Evolutionary conservation across 441 rosid species (phyloP).

Genomic region (Capsella rubella): DNA sequence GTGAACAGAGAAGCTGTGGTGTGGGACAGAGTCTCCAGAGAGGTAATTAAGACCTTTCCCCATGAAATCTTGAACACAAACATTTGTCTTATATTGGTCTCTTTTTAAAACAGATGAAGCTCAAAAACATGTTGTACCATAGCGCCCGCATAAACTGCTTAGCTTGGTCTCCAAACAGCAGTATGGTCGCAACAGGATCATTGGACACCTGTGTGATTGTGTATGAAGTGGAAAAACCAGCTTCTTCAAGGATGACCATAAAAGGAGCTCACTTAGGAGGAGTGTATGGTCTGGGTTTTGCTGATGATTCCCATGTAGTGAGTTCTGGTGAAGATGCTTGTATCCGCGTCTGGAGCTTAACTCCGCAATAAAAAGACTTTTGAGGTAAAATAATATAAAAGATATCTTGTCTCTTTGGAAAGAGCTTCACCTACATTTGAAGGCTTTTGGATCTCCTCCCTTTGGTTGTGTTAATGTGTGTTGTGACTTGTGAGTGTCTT

Average conservation of each 20-base stretch:
- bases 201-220: conserved; percentile 89
- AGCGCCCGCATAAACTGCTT: conserved; percentile 95
- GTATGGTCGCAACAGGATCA: conserved; percentile 89
- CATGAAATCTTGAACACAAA: conserved; percentile 13
- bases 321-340: conserved; percentile 99
- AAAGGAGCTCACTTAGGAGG: conserved; percentile 96
- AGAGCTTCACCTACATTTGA: conserved; percentile 27
- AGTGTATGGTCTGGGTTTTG: conserved; percentile 88
- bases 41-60: conserved; percentile 56
- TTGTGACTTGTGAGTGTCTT: neutral
- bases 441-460: conserved; percentile 23
- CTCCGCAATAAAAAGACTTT: conserved; percentile 46
- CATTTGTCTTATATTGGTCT: conserved; percentile 2
- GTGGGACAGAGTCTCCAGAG: conserved; percentile 83
- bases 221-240: conserved; percentile 85
- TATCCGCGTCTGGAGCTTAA: conserved; percentile 82
- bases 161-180: conserved; percentile 94
- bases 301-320: conserved; percentile 66
- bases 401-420: conserved; percentile 28
- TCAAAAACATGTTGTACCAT: conserved; percentile 95
- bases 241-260: conserved; percentile 75
- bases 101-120: conserved; percentile 64
- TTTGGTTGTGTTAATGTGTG: conserved; percentile 29
- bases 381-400: conserved; percentile 33
- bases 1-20: conserved; percentile 88